These are phyloP conservation scores for Fusarium sp. DNA, from an alignment of 2,329 filamentous ascomycete species.

Conservation along the genomic window DNA sequence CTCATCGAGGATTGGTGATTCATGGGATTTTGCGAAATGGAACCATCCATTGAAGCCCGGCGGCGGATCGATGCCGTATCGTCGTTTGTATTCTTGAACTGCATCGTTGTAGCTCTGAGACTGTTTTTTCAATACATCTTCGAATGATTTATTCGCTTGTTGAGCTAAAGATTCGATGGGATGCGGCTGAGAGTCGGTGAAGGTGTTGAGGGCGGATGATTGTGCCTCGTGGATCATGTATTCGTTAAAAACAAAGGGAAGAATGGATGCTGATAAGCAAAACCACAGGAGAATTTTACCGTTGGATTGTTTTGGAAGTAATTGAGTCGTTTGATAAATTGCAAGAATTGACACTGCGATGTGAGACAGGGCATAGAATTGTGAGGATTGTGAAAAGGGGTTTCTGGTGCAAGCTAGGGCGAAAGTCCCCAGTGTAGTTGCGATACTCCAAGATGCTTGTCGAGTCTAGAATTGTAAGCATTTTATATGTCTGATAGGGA, in stretches of 20 bases:
- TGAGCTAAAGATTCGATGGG: slow-evolving; percentile 54
- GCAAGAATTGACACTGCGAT: slow-evolving; percentile 49
- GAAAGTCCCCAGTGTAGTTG: slow-evolving; percentile 51
- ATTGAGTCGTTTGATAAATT: slow-evolving; percentile 50
- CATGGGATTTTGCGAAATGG: slow-evolving; percentile 55
- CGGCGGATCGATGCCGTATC: slow-evolving; percentile 60
- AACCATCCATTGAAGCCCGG: slow-evolving; percentile 63
- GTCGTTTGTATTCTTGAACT: slow-evolving; percentile 57
- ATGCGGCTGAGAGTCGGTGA: slow-evolving; percentile 44
- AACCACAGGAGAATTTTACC: slow-evolving; percentile 49
- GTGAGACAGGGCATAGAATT: slow-evolving; percentile 46
- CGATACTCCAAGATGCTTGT: slow-evolving; percentile 52
- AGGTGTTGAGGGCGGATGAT: slow-evolving; percentile 7
- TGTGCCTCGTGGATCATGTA: slow-evolving; percentile 41
- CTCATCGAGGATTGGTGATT: slow-evolving; percentile 64
- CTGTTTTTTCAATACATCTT: slow-evolving; percentile 52
- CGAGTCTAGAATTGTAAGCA: slow-evolving; percentile 43
- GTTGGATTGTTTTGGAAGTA: slow-evolving; percentile 52
- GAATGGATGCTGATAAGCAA: slow-evolving; percentile 49
- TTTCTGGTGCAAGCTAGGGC: slow-evolving; percentile 49
- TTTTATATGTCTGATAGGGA: rapidly evolving
- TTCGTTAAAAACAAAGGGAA: slow-evolving; percentile 51
- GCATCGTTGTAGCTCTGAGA: slow-evolving; percentile 56
- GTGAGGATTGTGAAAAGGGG: slow-evolving; percentile 48
- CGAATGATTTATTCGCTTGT: slow-evolving; percentile 50